Percentiles rank a stretch among this genome's conserved stretches.
Conservation (phyloP, 2,329 filamentous ascomycete genomes). For the Talaromyces sp. region DNA sequence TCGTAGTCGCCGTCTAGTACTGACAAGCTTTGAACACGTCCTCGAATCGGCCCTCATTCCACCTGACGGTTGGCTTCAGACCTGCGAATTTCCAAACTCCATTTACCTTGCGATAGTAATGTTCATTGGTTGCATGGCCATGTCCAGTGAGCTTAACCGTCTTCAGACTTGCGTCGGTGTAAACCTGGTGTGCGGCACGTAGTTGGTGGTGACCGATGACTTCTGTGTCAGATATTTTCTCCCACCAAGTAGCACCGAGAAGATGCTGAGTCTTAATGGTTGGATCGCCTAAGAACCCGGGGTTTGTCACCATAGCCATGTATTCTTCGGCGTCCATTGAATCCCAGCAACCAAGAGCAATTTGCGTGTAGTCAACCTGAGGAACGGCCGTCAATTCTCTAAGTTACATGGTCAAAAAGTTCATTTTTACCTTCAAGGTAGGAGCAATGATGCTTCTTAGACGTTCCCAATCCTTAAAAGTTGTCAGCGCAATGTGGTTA, state of each 20-base stretch:
- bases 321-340: conserved; percentile 58
- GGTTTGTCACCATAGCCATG: conserved; percentile 53
- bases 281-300: conserved; percentile 54
- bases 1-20: neutral
- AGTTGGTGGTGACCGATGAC: conserved; percentile 57
- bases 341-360: conserved; percentile 56
- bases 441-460: conserved; percentile 40
- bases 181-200: conserved; percentile 57
- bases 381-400: neutral
- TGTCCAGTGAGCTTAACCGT: conserved; percentile 55
- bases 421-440: conserved; percentile 16
- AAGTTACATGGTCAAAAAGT: neutral
- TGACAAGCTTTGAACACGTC: conserved; percentile 40
- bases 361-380: conserved; percentile 65
- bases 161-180: conserved; percentile 45
- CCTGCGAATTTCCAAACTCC: conserved; percentile 60
- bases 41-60: conserved; percentile 54
- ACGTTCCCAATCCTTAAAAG: conserved; percentile 34
- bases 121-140: conserved; percentile 52
- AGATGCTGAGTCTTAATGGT: conserved; percentile 61
- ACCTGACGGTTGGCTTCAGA: conserved; percentile 50
- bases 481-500: neutral
- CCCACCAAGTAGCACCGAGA: conserved; percentile 54
- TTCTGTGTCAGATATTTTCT: conserved; percentile 52
- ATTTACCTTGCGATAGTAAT: conserved; percentile 53